Evolutionary conservation across 306 rosid genomes (phyloP), one percentile per base, ranked within the genome.

Genomic region (Fragaria ananassa): DNA sequence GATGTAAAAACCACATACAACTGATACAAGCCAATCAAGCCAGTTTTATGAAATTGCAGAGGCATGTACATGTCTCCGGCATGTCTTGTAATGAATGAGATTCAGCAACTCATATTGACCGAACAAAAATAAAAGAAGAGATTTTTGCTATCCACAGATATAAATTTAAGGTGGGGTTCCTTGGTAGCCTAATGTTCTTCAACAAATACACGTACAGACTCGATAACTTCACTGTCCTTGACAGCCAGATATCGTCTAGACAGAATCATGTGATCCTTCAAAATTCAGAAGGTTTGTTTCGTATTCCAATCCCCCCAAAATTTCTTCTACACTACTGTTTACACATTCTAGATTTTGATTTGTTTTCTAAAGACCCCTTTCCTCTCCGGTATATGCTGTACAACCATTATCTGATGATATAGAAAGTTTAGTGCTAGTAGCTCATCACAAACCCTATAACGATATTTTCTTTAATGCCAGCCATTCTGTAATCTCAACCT

Each of bases 201-300:
- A 61, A 25, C 60, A 53, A 25, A 37, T 45, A 12, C 68, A 39
- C 35, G 35, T 31, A 31, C 35, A 70, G 67, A 63, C 68, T 63
- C 49, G 47, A 64, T 83, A 77, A 56, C 53, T 47, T 60, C 62
- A 50, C 62, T 42, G 62, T 64, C 39, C 72, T 67, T 66, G 42
- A 27, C 1, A 27, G 65, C 19, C 34, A 41, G 29, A 61, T 70
- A 10, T 66, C 61, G 61, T 51, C 6, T 17, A 51, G 42, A 56
- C 83, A 71, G 8, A 75, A 23, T 68, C 79, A 81, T 71, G 86
- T 71, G 76, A 78, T 78, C 18, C 2, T 54, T 41, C 44, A 53
- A 18, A 19, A 19, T 53, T 19, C 10, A 53, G 21, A 53, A 18
- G 10, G 19, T 49, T 45, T 68, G 57, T 68, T 39, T 23, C 39